phyloP scores from a whole-genome alignment of 2,329 filamentous ascomycete species.

The Phyllosticta ampelicida region DNA sequence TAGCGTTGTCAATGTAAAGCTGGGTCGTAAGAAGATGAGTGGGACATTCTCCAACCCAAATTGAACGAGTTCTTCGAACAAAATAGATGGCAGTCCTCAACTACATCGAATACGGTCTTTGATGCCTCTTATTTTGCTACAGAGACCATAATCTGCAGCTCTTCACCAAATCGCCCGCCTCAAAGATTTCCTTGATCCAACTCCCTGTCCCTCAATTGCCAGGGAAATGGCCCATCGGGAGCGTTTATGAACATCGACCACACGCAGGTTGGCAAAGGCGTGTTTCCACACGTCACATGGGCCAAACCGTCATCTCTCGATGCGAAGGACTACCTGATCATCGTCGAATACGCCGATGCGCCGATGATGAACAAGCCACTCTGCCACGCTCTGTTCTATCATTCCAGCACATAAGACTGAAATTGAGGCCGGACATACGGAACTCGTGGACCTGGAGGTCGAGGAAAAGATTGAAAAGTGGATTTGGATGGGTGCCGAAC shows the following conservation, averaged over 20 bases:
- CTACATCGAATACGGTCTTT: constrained; percentile 4
- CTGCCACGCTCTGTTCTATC: constrained; percentile 10
- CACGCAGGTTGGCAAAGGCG: constrained; percentile 16
- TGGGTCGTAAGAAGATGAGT: background rate
- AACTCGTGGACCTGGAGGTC: constrained; percentile 4
- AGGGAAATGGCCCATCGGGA: constrained; percentile 31
- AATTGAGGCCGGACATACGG: constrained; percentile 1
- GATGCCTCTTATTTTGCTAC: background rate
- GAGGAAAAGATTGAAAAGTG: constrained; percentile 29
- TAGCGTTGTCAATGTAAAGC: background rate
- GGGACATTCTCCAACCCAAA: background rate
- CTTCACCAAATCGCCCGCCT: constrained; percentile 18
- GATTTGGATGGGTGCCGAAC: constrained; percentile 39
- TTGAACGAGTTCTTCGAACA: background rate
- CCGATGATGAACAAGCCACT: constrained; percentile 11
- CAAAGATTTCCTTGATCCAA: constrained; percentile 23
- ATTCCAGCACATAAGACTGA: constrained; percentile 8
- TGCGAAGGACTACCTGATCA: constrained; percentile 12
- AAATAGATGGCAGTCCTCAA: background rate
- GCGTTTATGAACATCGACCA: constrained; percentile 29
- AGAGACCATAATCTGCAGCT: background rate
- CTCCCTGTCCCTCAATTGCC: constrained; percentile 31
- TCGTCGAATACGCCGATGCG: constrained; percentile 13
- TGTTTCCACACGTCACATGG: constrained; percentile 11
- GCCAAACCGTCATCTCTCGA: background rate